Conservation (phyloP, 2,329 filamentous ascomycete genomes). For the Capronia coronata region DNA sequence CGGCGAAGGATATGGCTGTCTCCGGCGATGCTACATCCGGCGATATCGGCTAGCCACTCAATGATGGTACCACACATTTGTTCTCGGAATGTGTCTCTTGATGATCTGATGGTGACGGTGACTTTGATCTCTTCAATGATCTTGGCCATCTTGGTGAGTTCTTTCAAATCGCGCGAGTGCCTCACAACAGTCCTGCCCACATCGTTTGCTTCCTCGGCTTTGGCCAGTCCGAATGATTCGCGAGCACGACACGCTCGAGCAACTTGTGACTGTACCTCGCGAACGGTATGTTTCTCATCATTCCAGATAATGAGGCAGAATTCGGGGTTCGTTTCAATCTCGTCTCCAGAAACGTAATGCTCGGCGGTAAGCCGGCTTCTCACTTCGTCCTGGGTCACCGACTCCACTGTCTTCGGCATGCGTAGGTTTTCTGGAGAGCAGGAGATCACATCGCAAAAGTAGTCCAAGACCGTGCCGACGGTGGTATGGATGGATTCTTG, state of each 20-base stretch:
- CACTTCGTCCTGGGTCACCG: slow-evolving; percentile 73
- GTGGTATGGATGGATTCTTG: slow-evolving; percentile 75
- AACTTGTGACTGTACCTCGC: slow-evolving; percentile 84
- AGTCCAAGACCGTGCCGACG: slow-evolving; percentile 78
- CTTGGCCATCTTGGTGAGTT: slow-evolving; percentile 69
- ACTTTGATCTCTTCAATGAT: slow-evolving; percentile 93
- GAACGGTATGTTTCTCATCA: slow-evolving; percentile 94
- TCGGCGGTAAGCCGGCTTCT: slow-evolving; percentile 68
- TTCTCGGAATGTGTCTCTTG: slow-evolving; percentile 91
- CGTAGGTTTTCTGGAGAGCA: slow-evolving; percentile 95
- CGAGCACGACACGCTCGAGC: slow-evolving; percentile 76
- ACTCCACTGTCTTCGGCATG: slow-evolving; percentile 72
- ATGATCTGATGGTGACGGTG: slow-evolving; percentile 87
- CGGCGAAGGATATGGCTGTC: slow-evolving; percentile 73
- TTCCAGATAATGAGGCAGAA: slow-evolving; percentile 92
- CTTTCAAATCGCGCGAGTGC: slow-evolving; percentile 64
- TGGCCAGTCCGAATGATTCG: slow-evolving; percentile 59
- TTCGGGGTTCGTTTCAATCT: slow-evolving; percentile 59
- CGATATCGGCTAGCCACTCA: slow-evolving; percentile 90
- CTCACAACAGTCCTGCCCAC: slow-evolving; percentile 80
- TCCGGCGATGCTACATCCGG: slow-evolving; percentile 75
- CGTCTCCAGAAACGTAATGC: slow-evolving; percentile 62
- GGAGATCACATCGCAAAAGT: slow-evolving; percentile 94
- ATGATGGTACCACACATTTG: slow-evolving; percentile 98
- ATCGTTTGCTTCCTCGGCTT: slow-evolving; percentile 82